phyloP scores from a whole-genome alignment of 1,139 yeast genomes.

The Blastobotrys illinoisensis region DNA sequence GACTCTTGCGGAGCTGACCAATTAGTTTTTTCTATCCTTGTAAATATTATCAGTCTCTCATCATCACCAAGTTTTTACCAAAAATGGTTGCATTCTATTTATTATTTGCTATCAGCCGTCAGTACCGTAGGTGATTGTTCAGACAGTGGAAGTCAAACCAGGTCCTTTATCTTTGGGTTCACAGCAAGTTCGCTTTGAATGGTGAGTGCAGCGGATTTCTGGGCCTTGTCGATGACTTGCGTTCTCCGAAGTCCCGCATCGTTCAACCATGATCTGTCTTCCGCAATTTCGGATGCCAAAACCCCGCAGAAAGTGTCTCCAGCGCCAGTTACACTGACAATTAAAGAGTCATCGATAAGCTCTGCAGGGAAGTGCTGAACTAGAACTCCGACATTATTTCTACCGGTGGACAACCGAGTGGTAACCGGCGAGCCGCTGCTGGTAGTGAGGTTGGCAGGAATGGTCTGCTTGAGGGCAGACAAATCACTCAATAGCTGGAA shows the following conservation, averaged over 20 bases:
- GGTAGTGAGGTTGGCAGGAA: conserved; percentile 1
- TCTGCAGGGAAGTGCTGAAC: conserved; percentile 54
- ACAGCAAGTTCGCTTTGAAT: conserved; percentile 36
- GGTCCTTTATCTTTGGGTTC: conserved; percentile 14
- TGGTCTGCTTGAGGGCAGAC: conserved; percentile 12
- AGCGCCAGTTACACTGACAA: conserved; percentile 58
- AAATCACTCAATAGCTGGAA: conserved; percentile 38
- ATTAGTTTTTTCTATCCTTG: not conserved
- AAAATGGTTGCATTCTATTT: conserved; percentile 1
- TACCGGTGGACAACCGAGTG: conserved; percentile 9
- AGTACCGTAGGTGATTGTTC: too few species aligned
- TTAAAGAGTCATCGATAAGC: conserved; percentile 24
- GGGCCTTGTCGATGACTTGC: conserved; percentile 41
- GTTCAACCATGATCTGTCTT: conserved; percentile 29
- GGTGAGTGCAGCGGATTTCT: conserved; percentile 50
- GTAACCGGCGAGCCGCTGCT: conserved; percentile 3
- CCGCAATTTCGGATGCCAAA: conserved; percentile 36
- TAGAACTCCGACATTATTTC: conserved; percentile 43
- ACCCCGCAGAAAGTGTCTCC: conserved; percentile 63
- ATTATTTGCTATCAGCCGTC: too few species aligned
- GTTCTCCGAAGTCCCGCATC: conserved; percentile 26
- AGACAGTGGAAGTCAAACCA: too few species aligned
- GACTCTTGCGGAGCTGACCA: conserved; percentile 18
- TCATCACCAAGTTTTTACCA: not conserved
- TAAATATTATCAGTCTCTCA: conserved; percentile 3